These are phyloP conservation scores for Solanum chmielewskii DNA, from an alignment of 257 asterid species.

Conservation along the genomic window DNA sequence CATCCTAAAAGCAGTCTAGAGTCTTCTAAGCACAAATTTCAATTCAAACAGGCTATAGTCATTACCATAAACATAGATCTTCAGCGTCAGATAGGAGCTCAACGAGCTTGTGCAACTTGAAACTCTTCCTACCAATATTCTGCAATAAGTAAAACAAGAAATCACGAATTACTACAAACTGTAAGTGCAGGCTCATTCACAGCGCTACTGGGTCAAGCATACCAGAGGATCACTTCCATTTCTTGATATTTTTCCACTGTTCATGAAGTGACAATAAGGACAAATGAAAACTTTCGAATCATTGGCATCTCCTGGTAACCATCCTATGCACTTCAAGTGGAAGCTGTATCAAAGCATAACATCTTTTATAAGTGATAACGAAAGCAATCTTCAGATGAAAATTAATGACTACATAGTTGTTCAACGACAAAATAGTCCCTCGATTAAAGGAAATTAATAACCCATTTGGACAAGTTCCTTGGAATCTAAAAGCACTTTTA, in stretches of 20 bases:
- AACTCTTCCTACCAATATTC: slow-evolving; percentile 48
- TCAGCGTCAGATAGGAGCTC: slow-evolving; percentile 53
- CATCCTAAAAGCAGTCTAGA: neutral
- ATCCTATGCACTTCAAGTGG: slow-evolving; percentile 47
- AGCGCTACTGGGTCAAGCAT: slow-evolving; percentile 11
- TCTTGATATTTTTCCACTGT: slow-evolving; percentile 36
- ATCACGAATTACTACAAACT: slow-evolving; percentile 6
- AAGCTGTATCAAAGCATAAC: slow-evolving; percentile 33
- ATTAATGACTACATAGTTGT: neutral
- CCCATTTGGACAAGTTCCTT: neutral
- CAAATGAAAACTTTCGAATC: slow-evolving; percentile 23
- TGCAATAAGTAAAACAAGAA: slow-evolving; percentile 17
- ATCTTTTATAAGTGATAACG: neutral
- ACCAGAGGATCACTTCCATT: slow-evolving; percentile 48
- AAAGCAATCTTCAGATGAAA: neutral
- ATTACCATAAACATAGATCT: slow-evolving; percentile 60
- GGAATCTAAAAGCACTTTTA: neutral
- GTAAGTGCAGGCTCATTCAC: neutral
- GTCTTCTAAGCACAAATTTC: neutral
- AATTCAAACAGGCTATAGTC: slow-evolving; percentile 1
- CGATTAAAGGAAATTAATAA: neutral
- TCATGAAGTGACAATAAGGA: slow-evolving; percentile 43
- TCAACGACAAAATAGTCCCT: neutral
- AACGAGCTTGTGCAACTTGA: slow-evolving; percentile 39
- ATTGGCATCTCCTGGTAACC: slow-evolving; percentile 20